These are phyloP conservation scores for Cordia subcordata DNA, from an alignment of 257 asterid species.

Conservation along the genomic window DNA sequence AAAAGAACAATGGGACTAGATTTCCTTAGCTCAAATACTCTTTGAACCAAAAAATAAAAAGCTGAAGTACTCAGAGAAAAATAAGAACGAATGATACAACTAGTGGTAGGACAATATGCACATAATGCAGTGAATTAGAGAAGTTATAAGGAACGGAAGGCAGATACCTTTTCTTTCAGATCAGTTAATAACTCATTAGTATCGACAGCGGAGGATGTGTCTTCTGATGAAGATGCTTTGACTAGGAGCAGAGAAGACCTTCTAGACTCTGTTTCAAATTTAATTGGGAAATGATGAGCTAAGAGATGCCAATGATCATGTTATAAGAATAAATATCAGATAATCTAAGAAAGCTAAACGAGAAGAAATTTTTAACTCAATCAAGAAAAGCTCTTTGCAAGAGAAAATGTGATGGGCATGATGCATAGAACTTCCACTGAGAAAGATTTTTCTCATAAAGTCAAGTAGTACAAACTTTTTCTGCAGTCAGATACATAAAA, in stretches of 20 bases:
- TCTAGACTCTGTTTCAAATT: constrained; percentile 42
- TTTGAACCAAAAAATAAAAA: too few species aligned
- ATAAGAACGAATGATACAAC: neutral
- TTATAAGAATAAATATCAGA: neutral
- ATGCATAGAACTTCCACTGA: too few species aligned
- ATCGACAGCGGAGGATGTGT: constrained; percentile 48
- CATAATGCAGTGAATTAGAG: neutral
- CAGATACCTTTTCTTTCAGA: constrained; percentile 72
- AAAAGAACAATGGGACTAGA: neutral
- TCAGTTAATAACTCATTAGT: constrained; percentile 60
- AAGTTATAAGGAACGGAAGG: neutral
- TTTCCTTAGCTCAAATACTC: neutral
- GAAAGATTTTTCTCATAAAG: too few species aligned
- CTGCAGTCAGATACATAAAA: too few species aligned
- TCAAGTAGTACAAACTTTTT: too few species aligned
- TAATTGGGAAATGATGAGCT: constrained; percentile 12
- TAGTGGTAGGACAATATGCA: neutral
- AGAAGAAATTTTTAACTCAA: neutral
- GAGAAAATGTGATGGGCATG: too few species aligned
- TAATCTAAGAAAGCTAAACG: neutral
- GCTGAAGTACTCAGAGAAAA: neutral
- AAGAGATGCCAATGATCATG: neutral
- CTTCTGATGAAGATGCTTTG: constrained; percentile 84
- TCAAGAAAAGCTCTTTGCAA: too few species aligned
- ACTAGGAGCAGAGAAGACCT: constrained; percentile 44